Conservation (phyloP, 2,329 filamentous ascomycete genomes). For the Ophiocordyceps camponoti-rufipedis region DNA sequence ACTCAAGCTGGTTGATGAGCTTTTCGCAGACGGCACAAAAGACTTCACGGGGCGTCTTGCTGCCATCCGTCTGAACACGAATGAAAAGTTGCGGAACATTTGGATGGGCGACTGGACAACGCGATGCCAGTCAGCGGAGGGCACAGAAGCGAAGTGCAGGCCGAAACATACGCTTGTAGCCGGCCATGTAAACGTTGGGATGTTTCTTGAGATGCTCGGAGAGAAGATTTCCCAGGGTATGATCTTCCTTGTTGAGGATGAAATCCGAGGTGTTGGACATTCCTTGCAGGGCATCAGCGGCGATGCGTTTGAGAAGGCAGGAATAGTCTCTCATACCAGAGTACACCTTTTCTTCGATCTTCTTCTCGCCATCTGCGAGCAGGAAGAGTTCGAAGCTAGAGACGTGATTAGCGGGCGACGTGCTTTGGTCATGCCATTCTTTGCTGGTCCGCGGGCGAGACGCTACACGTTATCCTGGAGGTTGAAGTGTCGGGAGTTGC, state of each 20-base stretch:
- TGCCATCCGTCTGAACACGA: constrained; percentile 82
- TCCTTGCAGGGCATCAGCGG: constrained; percentile 22
- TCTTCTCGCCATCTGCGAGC: constrained; percentile 76
- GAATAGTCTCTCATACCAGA: constrained; percentile 44
- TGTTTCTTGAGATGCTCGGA: constrained; percentile 71
- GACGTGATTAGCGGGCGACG: constrained; percentile 6
- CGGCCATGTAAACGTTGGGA: constrained; percentile 72
- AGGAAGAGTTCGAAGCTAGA: constrained; percentile 83
- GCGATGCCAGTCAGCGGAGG: constrained; percentile 1
- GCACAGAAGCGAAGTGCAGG: no score
- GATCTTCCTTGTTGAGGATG: constrained; percentile 89
- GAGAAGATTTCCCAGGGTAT: constrained; percentile 84
- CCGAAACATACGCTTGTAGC: constrained; percentile 45
- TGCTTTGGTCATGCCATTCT: no score
- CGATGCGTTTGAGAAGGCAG: not conserved
- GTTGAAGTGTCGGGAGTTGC: constrained; percentile 22
- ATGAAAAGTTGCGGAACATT: constrained; percentile 47
- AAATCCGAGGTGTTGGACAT: constrained; percentile 94
- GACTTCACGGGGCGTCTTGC: constrained; percentile 74
- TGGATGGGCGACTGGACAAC: constrained; percentile 29
- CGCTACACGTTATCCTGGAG: constrained; percentile 15
- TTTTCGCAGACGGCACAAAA: constrained; percentile 66
- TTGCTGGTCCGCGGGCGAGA: constrained; percentile 2
- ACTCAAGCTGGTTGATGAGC: constrained; percentile 63
- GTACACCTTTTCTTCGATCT: constrained; percentile 75